Conservation (phyloP, 345 rosid species). For the Clarkia xantiana region DNA sequence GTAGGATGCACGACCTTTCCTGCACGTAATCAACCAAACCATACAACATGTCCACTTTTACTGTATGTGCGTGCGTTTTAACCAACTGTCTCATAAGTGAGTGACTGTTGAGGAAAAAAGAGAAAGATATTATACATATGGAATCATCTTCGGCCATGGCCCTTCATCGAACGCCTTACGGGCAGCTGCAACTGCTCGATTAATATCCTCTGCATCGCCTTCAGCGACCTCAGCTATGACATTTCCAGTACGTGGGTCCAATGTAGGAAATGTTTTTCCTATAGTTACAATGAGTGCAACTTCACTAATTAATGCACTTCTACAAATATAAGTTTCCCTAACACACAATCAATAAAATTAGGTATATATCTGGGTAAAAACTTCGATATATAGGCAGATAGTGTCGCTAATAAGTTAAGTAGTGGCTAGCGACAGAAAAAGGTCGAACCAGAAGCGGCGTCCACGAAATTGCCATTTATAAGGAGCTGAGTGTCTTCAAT, state of each 20-base stretch:
- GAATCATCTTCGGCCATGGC: slow-evolving; percentile 93
- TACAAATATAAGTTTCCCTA: no score
- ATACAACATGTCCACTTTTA: no score
- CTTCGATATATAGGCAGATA: no score
- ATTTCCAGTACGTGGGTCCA: slow-evolving; percentile 83
- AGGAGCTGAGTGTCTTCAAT: slow-evolving; percentile 53
- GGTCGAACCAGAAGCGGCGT: slow-evolving; percentile 66
- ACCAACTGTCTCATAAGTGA: no score
- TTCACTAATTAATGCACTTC: no score
- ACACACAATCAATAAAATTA: no score
- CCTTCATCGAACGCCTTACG: slow-evolving; percentile 94
- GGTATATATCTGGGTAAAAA: no score
- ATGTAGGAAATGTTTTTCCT: slow-evolving; percentile 69
- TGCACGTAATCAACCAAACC: slow-evolving; percentile 7
- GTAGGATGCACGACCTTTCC: slow-evolving; percentile 67
- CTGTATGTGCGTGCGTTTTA: no score
- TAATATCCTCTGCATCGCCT: slow-evolving; percentile 73
- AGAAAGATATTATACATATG: slow-evolving; percentile 36
- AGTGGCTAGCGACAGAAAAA: not conserved
- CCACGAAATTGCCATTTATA: slow-evolving; percentile 67
- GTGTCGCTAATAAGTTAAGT: no score
- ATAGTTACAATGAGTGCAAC: not conserved
- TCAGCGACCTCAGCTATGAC: slow-evolving; percentile 81
- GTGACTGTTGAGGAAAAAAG: no score
- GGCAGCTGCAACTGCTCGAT: slow-evolving; percentile 81